Evolutionary conservation across 495 filamentous ascomycete genomes (phyloP).

Genomic region (Hyaloscypha bicolor): DNA sequence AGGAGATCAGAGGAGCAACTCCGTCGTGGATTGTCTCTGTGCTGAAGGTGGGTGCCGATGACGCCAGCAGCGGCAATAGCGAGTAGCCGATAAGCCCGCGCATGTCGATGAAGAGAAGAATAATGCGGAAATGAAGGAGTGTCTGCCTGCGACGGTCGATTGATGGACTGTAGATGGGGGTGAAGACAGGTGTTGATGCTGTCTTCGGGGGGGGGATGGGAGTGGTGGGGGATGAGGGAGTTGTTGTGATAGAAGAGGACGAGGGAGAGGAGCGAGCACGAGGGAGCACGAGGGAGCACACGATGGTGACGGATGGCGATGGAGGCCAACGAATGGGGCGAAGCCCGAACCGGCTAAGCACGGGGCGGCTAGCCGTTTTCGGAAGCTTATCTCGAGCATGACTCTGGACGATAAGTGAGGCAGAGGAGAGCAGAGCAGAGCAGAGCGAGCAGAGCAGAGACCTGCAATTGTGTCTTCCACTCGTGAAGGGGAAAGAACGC

Average conservation of each 20-base stretch:
- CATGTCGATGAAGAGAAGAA: slow-evolving; percentile 28
- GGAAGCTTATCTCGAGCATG: background rate
- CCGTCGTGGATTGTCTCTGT: slow-evolving; percentile 82
- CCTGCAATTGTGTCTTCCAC: background rate
- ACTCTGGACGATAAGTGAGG: slow-evolving; percentile 1
- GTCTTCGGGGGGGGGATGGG: slow-evolving; percentile 25
- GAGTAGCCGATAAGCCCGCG: slow-evolving; percentile 33
- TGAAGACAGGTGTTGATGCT: slow-evolving; percentile 34
- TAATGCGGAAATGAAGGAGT: slow-evolving; percentile 7
- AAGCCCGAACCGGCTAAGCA: slow-evolving; percentile 16
- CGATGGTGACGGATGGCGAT: slow-evolving; percentile 25
- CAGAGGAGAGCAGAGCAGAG: background rate
- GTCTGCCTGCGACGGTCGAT: slow-evolving; percentile 36
- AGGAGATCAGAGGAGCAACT: slow-evolving; percentile 85
- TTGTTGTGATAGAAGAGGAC: slow-evolving; percentile 32
- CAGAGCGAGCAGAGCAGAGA: too few species aligned
- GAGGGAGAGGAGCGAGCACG: slow-evolving; percentile 32
- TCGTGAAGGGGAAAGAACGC: background rate
- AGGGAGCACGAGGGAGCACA: slow-evolving; percentile 33
- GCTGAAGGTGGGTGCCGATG: slow-evolving; percentile 73
- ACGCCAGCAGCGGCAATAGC: slow-evolving; percentile 48
- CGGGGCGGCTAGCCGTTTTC: slow-evolving; percentile 8
- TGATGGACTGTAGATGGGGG: slow-evolving; percentile 27
- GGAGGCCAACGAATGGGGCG: slow-evolving; percentile 15
- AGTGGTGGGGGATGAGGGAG: slow-evolving; percentile 30